Evolutionary conservation across 306 rosid species (phyloP), one percentile per base, ranked within the genome.

Genomic region (Inga leiocalycina): DNA sequence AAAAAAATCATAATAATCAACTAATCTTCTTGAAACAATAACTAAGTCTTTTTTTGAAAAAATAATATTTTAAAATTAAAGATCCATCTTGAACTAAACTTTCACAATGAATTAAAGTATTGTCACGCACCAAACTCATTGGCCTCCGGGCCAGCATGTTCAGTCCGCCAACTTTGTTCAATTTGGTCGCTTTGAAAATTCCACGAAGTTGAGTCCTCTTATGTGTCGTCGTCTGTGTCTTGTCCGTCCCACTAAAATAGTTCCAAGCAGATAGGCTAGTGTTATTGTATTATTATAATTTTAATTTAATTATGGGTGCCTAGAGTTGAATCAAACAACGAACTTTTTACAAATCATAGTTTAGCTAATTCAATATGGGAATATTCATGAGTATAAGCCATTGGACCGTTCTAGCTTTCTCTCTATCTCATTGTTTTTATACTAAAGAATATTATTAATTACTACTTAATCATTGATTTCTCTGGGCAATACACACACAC

Each of bases 401-500:
- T 75, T 67, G 65, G 20, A 70, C 74, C 65, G 24, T 54, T 35
- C 80, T 39, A 74, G 41, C 44, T 71, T 44, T 73, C 69, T 71
- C 71, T 78, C 69, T 11, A 71, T 77, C 44, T 37, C 6, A 49
- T 46, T 78, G 70, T 45, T 79, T 62, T 79, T 77, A 68, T 71
- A 77, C 85, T 84, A 1, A 74, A 77, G 79, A 87, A 85, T 87
- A 84, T 87, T 85, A 85, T 85, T 61, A 54, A 86, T 76, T 52
- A 54, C 76, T 35, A 75, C 57, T 77, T 82, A 82, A 82, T 88
- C 69, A 66, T 39, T 43, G 35, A 19, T 6, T 75, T 81, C 41
- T 37, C 41, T 37, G 41, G 41, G 17, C n/a, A 49, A 77, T 78
- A 34, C 3, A 34, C 3, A 11, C 56, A 2, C 56, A 2, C 2